Evolutionary conservation across 495 filamentous ascomycete genomes (phyloP).

Genomic region (Xylaria scruposa): DNA sequence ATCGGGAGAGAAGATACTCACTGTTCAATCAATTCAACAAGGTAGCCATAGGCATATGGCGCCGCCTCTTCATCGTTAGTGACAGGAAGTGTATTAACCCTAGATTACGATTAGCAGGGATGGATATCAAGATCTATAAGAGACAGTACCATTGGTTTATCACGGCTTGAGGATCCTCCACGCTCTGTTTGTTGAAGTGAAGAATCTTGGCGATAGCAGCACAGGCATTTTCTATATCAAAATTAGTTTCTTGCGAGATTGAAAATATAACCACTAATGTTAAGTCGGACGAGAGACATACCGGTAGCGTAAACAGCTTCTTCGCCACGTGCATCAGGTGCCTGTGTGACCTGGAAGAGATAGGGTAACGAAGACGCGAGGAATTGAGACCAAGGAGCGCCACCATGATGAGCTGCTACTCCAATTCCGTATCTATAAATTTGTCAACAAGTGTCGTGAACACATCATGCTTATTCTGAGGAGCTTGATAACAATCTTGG

Average conservation of each 20-base stretch:
- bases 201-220: slow-evolving; percentile 96
- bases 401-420: slow-evolving; percentile 93
- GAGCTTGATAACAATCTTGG: background rate
- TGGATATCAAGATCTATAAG: background rate
- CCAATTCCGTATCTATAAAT: slow-evolving; percentile 79
- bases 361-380: slow-evolving; percentile 76
- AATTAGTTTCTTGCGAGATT: slow-evolving; percentile 21
- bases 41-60: slow-evolving; percentile 92
- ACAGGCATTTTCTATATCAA: slow-evolving; percentile 79
- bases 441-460: slow-evolving; percentile 7
- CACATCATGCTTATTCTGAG: background rate
- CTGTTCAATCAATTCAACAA: slow-evolving; percentile 91
- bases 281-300: slow-evolving; percentile 18
- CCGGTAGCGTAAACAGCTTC: slow-evolving; percentile 93
- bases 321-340: slow-evolving; percentile 80
- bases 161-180: slow-evolving; percentile 74
- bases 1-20: slow-evolving; percentile 59
- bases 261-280: background rate
- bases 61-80: slow-evolving; percentile 97
- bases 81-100: slow-evolving; percentile 83
- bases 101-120: slow-evolving; percentile 16
- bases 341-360: slow-evolving; percentile 82
- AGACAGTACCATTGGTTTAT: slow-evolving; percentile 70
- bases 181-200: slow-evolving; percentile 80
- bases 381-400: slow-evolving; percentile 81